These are phyloP conservation scores for Westerdykella aurantiaca DNA, from an alignment of 2,329 filamentous ascomycete species.

Conservation along the genomic window DNA sequence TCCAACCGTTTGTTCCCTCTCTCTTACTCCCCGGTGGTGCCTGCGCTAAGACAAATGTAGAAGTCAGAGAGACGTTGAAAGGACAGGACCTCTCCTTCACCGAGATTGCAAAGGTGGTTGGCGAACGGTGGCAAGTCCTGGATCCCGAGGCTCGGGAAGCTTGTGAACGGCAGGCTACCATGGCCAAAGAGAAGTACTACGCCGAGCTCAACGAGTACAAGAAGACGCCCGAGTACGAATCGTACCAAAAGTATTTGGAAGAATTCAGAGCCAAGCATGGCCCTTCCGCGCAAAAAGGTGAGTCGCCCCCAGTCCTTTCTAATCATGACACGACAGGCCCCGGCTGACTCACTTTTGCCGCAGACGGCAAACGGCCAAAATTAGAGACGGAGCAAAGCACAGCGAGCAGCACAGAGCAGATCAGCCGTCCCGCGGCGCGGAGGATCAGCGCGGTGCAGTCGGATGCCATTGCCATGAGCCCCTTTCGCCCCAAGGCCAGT, in stretches of 20 bases:
- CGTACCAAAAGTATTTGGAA: conserved; percentile 65
- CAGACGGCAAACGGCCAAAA: conserved; percentile 42
- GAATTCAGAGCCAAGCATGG: conserved; percentile 72
- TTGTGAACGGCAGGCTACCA: conserved; percentile 65
- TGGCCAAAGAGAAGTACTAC: conserved; percentile 71
- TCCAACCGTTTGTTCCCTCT: conserved; percentile 64
- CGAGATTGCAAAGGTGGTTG: conserved; percentile 76
- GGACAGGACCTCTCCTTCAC: conserved; percentile 73
- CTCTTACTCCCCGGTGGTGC: background rate
- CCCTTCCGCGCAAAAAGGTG: conserved; percentile 30
- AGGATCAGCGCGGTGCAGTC: conserved; percentile 25
- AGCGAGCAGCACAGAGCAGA: conserved; percentile 28
- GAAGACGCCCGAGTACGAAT: conserved; percentile 63
- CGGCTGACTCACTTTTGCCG: conserved; percentile 7
- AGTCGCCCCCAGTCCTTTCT: conserved; percentile 5
- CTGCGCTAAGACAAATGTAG: conserved; percentile 39
- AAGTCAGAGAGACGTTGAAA: conserved; percentile 72
- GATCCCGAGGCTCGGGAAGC: conserved; percentile 61
- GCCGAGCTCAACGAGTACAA: conserved; percentile 69
- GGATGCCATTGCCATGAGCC: conserved; percentile 11
- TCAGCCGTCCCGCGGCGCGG: conserved; percentile 20
- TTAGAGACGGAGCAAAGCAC: conserved; percentile 36
- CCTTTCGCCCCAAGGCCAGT: conserved; percentile 22
- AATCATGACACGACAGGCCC: conserved; percentile 8
- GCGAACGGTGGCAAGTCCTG: conserved; percentile 74